Evolutionary conservation across 495 filamentous ascomycete genomes (phyloP), one percentile per base, ranked within the genome.

Genomic region (Acidiella bohemica): DNA sequence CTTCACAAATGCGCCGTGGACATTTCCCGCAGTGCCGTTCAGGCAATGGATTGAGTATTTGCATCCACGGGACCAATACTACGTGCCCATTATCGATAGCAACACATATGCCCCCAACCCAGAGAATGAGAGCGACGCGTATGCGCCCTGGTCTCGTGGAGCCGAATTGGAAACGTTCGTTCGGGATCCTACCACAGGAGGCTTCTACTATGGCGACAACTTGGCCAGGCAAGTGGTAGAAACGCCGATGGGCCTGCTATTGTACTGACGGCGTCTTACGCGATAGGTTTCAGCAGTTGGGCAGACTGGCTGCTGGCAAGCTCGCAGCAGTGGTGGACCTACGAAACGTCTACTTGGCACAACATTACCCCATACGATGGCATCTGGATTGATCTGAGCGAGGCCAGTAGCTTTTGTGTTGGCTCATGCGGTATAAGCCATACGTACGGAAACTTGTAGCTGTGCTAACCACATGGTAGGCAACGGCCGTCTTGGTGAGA

Each of bases 351-450:
- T 11, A 27, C 5, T 6, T 49, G 32, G 25, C 32, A 53, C 37
- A n/a, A 41, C 5, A 16, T 42, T 12, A 42, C 34, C 14, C 34
- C 46, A 3, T 50, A 42, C 32, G 50, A 53, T 26, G 50, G 50
- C 13, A 40, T 53, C 41, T 53, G 50, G 50, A 50, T 53, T 24
- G 50, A 53, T 23, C 23, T 52, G 10, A 35, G 25, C 20, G 58
- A 60, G 32, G 41, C 53, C 4, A 72, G 78, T 12, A 81, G 76
- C 0, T 85, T 84, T 65, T 85, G 80, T 39, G 67, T 76, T 4
- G 80, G 80, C 5, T 77, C 70, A 53, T 84, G 80, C 42, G 80
- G n/a, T n/a, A n/a, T n/a, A n/a, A n/a, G n/a, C n/a, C n/a, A n/a
- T n/a, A n/a, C n/a, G n/a, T n/a, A n/a, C n/a, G n/a, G n/a, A n/a